Conservation (phyloP, 768 basidiomycete genomes). For the Kwoniella sp. region DNA sequence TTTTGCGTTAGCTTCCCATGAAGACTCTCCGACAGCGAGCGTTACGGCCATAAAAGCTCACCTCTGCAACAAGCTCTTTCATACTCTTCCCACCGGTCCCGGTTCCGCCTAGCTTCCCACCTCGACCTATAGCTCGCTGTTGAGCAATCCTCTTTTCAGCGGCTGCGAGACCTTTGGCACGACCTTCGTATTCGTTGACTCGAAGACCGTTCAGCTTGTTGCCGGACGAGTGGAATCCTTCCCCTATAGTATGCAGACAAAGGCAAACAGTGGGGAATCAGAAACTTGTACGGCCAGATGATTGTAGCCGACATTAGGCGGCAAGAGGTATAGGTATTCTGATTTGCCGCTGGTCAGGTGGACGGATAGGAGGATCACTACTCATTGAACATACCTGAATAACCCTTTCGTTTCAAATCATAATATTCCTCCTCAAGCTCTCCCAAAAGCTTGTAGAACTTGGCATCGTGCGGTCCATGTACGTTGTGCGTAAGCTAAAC, state of each 20-base stretch:
- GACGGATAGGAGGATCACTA: too few relatives aligned
- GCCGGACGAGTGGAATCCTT: slow-evolving; percentile 84
- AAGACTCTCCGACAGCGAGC: not conserved
- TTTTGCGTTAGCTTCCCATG: too few relatives aligned
- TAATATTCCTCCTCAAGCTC: slow-evolving; percentile 83
- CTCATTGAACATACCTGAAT: slow-evolving; percentile 61
- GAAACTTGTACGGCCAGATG: too few relatives aligned
- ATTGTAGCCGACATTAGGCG: too few relatives aligned
- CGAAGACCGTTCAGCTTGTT: slow-evolving; percentile 68
- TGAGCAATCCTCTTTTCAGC: slow-evolving; percentile 71
- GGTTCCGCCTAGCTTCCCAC: slow-evolving; percentile 64
- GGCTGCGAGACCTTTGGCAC: slow-evolving; percentile 70
- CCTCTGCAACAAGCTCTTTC: slow-evolving; percentile 72
- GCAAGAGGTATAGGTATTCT: too few relatives aligned
- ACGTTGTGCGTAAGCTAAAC: slow-evolving; percentile 85
- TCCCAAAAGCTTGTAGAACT: slow-evolving; percentile 58
- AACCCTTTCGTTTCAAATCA: slow-evolving; percentile 73
- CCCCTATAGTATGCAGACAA: slow-evolving; percentile 59
- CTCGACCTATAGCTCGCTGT: slow-evolving; percentile 61
- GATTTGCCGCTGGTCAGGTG: too few relatives aligned
- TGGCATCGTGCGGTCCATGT: slow-evolving; percentile 81
- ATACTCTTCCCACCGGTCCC: slow-evolving; percentile 60
- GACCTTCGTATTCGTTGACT: slow-evolving; percentile 67
- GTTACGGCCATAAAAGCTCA: slow-evolving; percentile 53
- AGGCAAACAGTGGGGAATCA: too few relatives aligned